Evolutionary conservation across 208 protist species (phyloP).

Genomic region (Leishmania braziliensis): DNA sequence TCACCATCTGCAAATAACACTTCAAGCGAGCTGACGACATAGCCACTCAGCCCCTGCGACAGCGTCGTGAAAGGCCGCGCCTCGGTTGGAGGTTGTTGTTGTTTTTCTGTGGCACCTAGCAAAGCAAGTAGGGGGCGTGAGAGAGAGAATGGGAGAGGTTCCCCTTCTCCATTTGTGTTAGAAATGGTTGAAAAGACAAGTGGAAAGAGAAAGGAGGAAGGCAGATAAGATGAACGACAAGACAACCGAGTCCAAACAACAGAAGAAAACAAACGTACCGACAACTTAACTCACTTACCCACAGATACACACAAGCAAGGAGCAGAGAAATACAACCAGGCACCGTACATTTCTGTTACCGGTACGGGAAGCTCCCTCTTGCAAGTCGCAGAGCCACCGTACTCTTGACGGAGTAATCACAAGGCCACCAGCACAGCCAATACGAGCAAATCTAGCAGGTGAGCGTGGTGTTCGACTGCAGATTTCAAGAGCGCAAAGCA

Average conservation of each 20-base stretch:
- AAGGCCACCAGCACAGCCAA: background rate
- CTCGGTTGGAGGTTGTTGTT: background rate
- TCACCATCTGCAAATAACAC: background rate
- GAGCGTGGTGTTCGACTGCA: background rate
- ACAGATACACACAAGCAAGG: background rate
- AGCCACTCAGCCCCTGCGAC: background rate
- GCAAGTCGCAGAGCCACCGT: background rate
- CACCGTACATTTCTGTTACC: background rate
- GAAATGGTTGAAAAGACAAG: background rate
- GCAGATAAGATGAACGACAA: background rate
- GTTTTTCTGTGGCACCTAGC: background rate
- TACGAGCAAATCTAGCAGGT: background rate
- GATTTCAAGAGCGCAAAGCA: background rate
- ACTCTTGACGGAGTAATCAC: background rate
- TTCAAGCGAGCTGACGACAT: background rate
- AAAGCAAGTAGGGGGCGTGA: background rate
- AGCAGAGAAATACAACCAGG: background rate
- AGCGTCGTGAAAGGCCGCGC: background rate
- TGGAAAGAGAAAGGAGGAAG: background rate
- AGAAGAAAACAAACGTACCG: background rate
- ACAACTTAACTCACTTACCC: background rate
- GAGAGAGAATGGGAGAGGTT: background rate
- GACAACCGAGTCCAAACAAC: background rate
- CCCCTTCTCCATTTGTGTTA: too few relatives aligned
- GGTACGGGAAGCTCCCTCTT: background rate